Evolutionary conservation across 2,329 filamentous ascomycete genomes (phyloP).

Genomic region (Exophiala dermatitidis): DNA sequence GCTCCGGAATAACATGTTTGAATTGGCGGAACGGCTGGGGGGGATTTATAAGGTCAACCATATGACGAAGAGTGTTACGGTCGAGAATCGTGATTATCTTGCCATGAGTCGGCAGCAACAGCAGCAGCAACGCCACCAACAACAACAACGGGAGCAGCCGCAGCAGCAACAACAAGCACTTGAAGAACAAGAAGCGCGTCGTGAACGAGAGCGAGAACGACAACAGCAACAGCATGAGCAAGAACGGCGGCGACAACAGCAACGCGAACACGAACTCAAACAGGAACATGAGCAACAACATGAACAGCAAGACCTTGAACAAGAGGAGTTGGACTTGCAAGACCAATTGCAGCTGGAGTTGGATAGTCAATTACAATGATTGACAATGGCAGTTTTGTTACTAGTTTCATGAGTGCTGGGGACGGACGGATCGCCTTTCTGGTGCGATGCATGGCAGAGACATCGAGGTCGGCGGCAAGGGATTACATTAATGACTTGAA

Average conservation of each 20-base stretch:
- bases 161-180: background rate
- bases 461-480: no score
- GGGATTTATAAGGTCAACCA: slow-evolving; percentile 99
- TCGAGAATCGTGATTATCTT: slow-evolving; percentile 70
- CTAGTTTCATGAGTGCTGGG: no score
- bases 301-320: no score
- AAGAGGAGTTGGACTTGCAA: no score
- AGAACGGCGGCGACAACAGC: background rate
- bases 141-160: background rate
- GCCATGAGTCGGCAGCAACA: slow-evolving; percentile 13
- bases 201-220: background rate
- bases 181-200: background rate
- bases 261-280: no score
- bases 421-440: no score
- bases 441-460: no score
- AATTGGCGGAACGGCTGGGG: slow-evolving; percentile 87
- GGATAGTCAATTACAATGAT: no score
- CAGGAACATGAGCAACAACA: no score
- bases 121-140: background rate
- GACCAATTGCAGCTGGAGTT: no score
- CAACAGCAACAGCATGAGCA: background rate
- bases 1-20: slow-evolving; percentile 98
- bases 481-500: no score
- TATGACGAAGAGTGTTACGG: slow-evolving; percentile 89
- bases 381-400: no score